Evolutionary conservation across 139 green algal species (phyloP), one percentile per base, ranked within the genome.

Genomic region (Monoraphidium neglectum): DNA sequence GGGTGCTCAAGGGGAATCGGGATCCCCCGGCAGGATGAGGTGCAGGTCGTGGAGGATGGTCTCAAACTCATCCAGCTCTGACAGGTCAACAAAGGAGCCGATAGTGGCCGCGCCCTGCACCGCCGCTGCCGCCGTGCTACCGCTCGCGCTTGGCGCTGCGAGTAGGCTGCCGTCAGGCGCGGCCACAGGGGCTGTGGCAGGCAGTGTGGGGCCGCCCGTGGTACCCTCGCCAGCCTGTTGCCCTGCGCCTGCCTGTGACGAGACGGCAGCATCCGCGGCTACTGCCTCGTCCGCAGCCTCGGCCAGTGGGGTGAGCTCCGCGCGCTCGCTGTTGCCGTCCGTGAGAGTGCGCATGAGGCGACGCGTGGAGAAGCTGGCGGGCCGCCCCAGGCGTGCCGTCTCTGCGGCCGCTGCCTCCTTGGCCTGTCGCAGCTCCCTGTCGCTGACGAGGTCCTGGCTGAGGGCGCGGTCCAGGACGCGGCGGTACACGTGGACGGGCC

Each of bases 391-490:
- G 21, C 67, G 66, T 10, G 26, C 40, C 46, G 54, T 35, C 49
- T 79, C 73, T 43, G 49, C 47, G 18, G 26, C 30, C 36, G 65
- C 73, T 56, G 64, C 63, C 60, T 35, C 63, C 46, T 49, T 26
- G 30, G 73, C 73, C 38, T 62, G 46, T 4, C 54, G 5, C 4
- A 79, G 69, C 40, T 75, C 77, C 16, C 64, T 37, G 24, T 76
- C 53, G 26, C 64, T 72, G 23, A 74, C 53, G 15, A 36, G 37
- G 36, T 60, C 74, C 12, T 8, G 8, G 36, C 30, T 28, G 26
- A 92, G 28, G 0, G 81, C 86, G 5, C 72, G 69, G 40, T 82
- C 77, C 4, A 92, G 47, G 43, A 92, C 84, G 13, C 59, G 38
- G 47, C 86, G 81, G 30, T 77, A 57, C 0, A 68, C 72, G 30